These are phyloP conservation scores for Dujonia santamariae DNA, from an alignment of 1,139 yeast species.

Conservation along the genomic window DNA sequence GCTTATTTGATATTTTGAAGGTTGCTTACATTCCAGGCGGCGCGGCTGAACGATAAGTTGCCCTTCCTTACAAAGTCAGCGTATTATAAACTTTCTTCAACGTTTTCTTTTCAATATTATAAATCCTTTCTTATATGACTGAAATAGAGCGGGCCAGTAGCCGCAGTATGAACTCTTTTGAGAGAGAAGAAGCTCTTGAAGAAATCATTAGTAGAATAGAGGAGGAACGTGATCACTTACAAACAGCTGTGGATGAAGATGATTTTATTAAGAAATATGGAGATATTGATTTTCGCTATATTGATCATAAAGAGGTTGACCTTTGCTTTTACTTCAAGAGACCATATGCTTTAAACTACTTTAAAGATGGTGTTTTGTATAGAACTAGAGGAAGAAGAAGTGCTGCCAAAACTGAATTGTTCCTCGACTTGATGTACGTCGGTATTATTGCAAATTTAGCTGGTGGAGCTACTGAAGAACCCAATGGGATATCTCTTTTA, in stretches of 20 bases:
- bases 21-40: too few species aligned
- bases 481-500: conserved; percentile 46
- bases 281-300: conserved; percentile 46
- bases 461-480: conserved; percentile 49
- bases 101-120: too few species aligned
- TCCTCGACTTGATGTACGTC: conserved; percentile 61
- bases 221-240: conserved; percentile 13
- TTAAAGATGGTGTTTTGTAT: conserved; percentile 54
- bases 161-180: neutral
- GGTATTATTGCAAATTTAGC: conserved; percentile 65
- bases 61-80: too few species aligned
- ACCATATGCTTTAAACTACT: conserved; percentile 63
- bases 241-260: conserved; percentile 40
- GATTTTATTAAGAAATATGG: conserved; percentile 52
- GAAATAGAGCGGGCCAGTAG: too few species aligned
- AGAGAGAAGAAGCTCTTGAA: conserved; percentile 2
- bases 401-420: conserved; percentile 53
- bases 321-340: conserved; percentile 47
- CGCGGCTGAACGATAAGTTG: too few species aligned
- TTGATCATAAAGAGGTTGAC: too few species aligned
- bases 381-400: conserved; percentile 56
- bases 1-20: too few species aligned
- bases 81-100: too few species aligned
- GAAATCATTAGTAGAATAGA: conserved; percentile 4
- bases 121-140: too few species aligned